Base-by-base conservation (phyloP, 2,329 filamentous ascomycete species). In the Penicillium palitans region DNA sequence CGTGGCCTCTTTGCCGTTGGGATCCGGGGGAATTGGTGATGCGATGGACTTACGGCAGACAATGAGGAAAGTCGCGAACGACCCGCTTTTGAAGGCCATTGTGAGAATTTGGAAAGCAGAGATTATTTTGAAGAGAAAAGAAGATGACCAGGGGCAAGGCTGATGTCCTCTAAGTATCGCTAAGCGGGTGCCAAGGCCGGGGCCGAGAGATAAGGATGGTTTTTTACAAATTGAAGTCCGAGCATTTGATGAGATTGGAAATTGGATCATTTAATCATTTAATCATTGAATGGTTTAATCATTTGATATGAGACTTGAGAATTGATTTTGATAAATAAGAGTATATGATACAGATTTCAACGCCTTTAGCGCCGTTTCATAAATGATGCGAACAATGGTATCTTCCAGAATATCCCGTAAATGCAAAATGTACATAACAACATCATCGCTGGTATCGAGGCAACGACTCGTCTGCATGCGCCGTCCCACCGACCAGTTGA, bases 51-150 rank as follows among this genome's bases (percentile, higher is more conserved):
- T 84, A 97, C 93, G 92, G 66, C 91, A 93, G 67, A 98, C 88
- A 73, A 99, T 97, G 78, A 99, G 88, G 74, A 96, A 97, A 47
- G 95, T 97, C 77, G 93, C 92, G 75, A 99, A 99, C 50, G 91
- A 91, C 70, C 81, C 80, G 49, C 68, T 74, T 58, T 68, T 69
- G 58, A 75, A 69, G 45, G 73, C 71, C 76, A 78, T 78, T 44
- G 39, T 61, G 61, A 46, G 27, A 52, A 12, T 41, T 40, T 39
- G n/a, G 39, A 44, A 40, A 37, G 25, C 29, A 41, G 41, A 52
- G 31, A 55, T 50, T 53, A 35, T 54, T 42, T 40, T 35, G 19
- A 39, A 21, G 39, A 33, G 37, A 55, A 57, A 41, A 54, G 54
- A 55, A 52, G 58, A 47, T 27, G 52, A 50, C 33, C 33, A 55